Percentiles rank a stretch among this genome's conserved stretches.
These are phyloP conservation scores for Craterostigma plantagineum DNA, from an alignment of 257 asterid genomes.

Conservation along the genomic window DNA sequence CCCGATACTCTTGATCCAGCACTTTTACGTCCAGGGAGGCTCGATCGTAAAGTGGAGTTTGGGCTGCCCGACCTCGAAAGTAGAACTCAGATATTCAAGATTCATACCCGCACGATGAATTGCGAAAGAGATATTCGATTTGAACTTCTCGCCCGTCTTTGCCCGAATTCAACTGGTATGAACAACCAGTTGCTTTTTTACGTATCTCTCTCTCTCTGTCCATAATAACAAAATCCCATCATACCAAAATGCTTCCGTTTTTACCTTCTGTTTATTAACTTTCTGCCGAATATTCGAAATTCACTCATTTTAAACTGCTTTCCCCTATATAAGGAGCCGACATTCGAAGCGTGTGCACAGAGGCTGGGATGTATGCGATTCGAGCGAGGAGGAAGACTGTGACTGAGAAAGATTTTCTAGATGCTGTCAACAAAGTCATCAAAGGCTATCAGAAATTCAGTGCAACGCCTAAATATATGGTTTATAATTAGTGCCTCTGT, in stretches of 20 bases:
- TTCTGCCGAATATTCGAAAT: not conserved
- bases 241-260: too few relatives aligned
- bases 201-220: too few relatives aligned
- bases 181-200: not conserved
- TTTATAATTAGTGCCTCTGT: conserved; percentile 33
- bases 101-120: conserved; percentile 73
- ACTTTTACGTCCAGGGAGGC: conserved; percentile 54
- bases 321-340: conserved; percentile 53
- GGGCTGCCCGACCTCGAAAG: conserved; percentile 79
- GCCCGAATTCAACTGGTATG: conserved; percentile 78
- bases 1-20: conserved; percentile 84
- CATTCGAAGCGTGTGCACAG: conserved; percentile 87
- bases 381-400: conserved; percentile 88
- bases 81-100: conserved; percentile 62
- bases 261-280: not conserved
- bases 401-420: conserved; percentile 85
- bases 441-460: conserved; percentile 94
- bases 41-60: conserved; percentile 71
- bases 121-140: conserved; percentile 69
- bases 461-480: conserved; percentile 94
- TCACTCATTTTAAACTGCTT: not conserved
- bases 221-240: too few relatives aligned
- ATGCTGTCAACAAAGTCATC: conserved; percentile 90
- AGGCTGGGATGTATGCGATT: conserved; percentile 92
- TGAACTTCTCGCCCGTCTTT: conserved; percentile 69